Conservation (phyloP, 495 filamentous ascomycete species). For the Zalerion maritima region DNA sequence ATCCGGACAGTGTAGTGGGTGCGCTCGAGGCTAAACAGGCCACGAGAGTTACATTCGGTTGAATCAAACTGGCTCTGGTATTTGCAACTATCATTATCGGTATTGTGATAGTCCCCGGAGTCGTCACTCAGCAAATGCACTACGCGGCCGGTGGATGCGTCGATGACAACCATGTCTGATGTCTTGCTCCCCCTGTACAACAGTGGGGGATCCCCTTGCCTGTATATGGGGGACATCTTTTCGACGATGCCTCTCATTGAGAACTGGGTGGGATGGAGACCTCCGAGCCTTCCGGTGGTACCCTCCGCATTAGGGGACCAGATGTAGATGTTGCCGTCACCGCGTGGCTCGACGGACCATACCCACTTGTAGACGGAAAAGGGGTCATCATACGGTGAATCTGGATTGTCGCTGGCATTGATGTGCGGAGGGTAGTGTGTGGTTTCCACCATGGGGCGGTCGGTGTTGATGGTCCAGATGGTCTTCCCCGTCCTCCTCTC, state of each 20-base stretch:
- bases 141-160: conserved; percentile 69
- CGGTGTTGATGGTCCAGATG: conserved; percentile 71
- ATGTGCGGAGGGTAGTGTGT: conserved; percentile 63
- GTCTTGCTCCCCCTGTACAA: conserved; percentile 86
- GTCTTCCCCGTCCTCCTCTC: conserved; percentile 72
- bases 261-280: conserved; percentile 64
- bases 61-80: conserved; percentile 47
- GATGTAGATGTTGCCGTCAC: conserved; percentile 78
- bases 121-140: conserved; percentile 34
- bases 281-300: too few species aligned
- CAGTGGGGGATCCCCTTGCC: conserved; percentile 51
- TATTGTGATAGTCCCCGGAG: conserved; percentile 25
- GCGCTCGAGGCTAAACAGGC: conserved; percentile 63
- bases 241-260: conserved; percentile 76
- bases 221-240: conserved; percentile 56
- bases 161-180: conserved; percentile 73
- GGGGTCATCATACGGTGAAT: conserved; percentile 31
- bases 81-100: conserved; percentile 40
- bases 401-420: conserved; percentile 38
- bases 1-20: conserved; percentile 83
- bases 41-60: conserved; percentile 56
- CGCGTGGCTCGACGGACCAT: conserved; percentile 94
- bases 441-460: conserved; percentile 80
- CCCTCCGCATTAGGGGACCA: conserved; percentile 58
- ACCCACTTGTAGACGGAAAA: conserved; percentile 75